Evolutionary conservation across 805 yeast genomes (phyloP), one percentile per base, ranked within the genome.

Genomic region (Pichia kluyveri): DNA sequence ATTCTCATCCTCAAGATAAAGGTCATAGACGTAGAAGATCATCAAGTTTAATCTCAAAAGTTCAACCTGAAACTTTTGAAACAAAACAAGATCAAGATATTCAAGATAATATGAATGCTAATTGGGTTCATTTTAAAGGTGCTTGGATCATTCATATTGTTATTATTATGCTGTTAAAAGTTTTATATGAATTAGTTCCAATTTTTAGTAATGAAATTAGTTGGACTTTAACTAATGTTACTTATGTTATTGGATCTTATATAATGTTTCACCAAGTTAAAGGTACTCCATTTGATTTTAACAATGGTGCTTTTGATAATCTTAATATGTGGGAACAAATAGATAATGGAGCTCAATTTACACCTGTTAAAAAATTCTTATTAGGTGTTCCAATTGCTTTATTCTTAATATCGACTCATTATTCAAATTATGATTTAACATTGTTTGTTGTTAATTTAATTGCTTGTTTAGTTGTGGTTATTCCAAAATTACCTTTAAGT

Each of bases 321-420:
- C 73, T 91, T 56, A 93, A 96, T 23, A 88, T 91, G 97, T 91
- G 99, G 99, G 99, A 91, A 67, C 99, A 91, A 67, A 83, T 84
- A 50, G 71, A 67, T 53, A 66, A 90, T 59, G 99, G 98, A 50
- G 97, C 89, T 61, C 95, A 89, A 66, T 91, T 90, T 65, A 93
- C 99, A 0, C 99, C 99, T 12, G 82, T 96, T 38, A 90, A 93
- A 72, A 91, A 91, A 67, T 91, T 89, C 61, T 71, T 91, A 55
- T 77, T 91, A 69, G 81, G 86, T 44, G 96, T 93, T n/a, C 99
- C 99, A 28, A 86, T 93, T 54, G 82, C 80, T 8, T 72, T 93
- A 59, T 91, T 91, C 58, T 72, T 91, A 55, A 73, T 88, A 34
- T 80, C 93, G 45, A 90, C 97, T 1, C 98, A 91, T 65, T 93